Evolutionary conservation across 176 grass and related monocot genomes (phyloP).

Genomic region (Areca catechu): DNA sequence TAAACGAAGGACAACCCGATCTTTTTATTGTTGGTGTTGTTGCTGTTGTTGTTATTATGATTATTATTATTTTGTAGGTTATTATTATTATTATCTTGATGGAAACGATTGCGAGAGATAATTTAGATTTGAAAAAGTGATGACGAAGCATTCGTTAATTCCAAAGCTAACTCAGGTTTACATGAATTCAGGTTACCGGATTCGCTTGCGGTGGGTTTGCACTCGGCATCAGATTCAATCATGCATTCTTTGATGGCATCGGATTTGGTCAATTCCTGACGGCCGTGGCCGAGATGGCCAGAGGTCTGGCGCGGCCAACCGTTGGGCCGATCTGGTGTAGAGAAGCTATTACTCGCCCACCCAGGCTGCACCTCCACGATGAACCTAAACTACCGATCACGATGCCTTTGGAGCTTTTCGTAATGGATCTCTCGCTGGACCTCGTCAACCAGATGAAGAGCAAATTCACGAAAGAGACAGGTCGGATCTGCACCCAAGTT

Average conservation of each 20-base stretch:
- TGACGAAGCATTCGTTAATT: too few species aligned
- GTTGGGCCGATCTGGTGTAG: background rate
- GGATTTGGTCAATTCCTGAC: constrained; percentile 7
- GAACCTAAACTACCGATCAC: background rate
- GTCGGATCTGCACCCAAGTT: constrained; percentile 15
- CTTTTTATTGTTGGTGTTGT: too few species aligned
- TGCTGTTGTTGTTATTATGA: too few species aligned
- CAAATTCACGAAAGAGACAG: background rate
- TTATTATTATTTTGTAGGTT: too few species aligned
- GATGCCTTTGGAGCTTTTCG: background rate
- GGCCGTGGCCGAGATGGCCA: background rate
- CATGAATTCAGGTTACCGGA: constrained; percentile 18
- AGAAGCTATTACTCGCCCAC: background rate
- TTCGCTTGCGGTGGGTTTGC: constrained; percentile 24
- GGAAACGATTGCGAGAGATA: too few species aligned
- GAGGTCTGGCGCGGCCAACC: background rate
- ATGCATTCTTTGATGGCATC: constrained; percentile 17
- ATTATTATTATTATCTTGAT: too few species aligned
- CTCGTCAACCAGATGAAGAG: background rate
- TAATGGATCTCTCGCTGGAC: background rate
- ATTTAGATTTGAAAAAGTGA: too few species aligned
- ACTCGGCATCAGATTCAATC: constrained; percentile 17
- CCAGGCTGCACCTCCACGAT: background rate
- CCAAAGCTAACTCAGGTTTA: too few species aligned
- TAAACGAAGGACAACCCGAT: too few species aligned